Conservation (phyloP, 164 flowering plant species). For the Piper betle region DNA sequence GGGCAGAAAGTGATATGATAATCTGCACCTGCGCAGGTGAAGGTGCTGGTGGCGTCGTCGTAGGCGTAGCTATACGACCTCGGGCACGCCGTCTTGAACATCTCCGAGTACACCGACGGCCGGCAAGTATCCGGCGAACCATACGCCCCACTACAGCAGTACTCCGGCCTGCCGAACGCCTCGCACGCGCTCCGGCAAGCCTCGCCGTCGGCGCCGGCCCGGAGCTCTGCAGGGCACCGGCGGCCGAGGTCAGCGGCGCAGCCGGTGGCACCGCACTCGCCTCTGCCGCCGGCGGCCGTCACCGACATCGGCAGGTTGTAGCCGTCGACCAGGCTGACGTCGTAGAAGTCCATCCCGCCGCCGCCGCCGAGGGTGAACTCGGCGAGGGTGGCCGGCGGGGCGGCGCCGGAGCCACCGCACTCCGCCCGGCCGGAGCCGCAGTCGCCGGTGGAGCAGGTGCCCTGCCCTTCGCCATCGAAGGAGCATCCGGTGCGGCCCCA, state of each 20-base stretch:
- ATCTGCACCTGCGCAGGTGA: conserved; percentile 52
- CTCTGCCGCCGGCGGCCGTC: conserved; percentile 33
- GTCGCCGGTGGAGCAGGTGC: conserved; percentile 64
- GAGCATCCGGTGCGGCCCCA: conserved; percentile 85
- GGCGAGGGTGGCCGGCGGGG: conserved; percentile 82
- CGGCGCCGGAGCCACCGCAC: conserved; percentile 70
- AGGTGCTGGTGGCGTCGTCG: conserved; percentile 60
- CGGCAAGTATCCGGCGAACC: conserved; percentile 36
- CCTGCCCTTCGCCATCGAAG: conserved; percentile 39
- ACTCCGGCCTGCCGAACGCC: conserved; percentile 50
- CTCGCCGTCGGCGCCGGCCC: conserved; percentile 23
- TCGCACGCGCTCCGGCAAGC: conserved; percentile 70
- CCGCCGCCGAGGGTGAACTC: conserved; percentile 75
- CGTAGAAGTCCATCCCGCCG: conserved; percentile 51
- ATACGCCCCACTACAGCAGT: conserved; percentile 58
- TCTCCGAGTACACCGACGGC: conserved; percentile 46
- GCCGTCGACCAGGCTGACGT: conserved; percentile 74
- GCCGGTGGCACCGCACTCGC: conserved; percentile 41
- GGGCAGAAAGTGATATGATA: conserved; percentile 66
- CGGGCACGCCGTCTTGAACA: conserved; percentile 56
- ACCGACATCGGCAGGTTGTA: conserved; percentile 59
- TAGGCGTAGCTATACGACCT: conserved; percentile 58
- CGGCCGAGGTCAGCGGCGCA: conserved; percentile 39
- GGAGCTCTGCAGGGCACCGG: conserved; percentile 29
- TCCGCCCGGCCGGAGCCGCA: conserved; percentile 61